Percentiles rank a stretch among this genome's conserved stretches.
Evolutionary conservation across 441 rosid genomes (phyloP).

Genomic region (Populus trichocarpa): DNA sequence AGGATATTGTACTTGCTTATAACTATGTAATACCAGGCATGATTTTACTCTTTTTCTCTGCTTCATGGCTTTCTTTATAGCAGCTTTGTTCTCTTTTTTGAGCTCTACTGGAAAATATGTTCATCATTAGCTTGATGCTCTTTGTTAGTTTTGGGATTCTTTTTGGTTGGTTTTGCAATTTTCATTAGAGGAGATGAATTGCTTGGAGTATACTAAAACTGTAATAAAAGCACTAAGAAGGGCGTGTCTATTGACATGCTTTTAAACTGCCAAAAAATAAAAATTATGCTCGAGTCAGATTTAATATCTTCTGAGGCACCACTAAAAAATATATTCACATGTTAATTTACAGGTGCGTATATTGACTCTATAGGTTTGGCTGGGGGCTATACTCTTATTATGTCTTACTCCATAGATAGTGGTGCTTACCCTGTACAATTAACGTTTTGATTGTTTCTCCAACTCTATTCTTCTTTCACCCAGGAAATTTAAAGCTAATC

Average conservation of each 20-base stretch:
- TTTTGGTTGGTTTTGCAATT: background rate
- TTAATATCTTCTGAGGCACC: background rate
- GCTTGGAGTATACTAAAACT: background rate
- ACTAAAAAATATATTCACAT: background rate
- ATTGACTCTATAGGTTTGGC: background rate
- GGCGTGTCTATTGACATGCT: background rate
- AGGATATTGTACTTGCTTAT: background rate
- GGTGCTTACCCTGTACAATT: background rate
- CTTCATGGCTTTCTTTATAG: background rate
- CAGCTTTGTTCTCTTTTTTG: background rate
- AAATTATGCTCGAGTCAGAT: background rate
- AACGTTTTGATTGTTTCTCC: background rate
- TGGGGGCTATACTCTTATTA: background rate
- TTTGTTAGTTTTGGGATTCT: background rate
- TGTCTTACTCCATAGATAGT: background rate
- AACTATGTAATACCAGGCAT: background rate
- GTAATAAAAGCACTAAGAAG: background rate
- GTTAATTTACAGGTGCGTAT: background rate
- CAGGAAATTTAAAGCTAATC: conserved; percentile 83
- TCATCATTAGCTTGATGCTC: background rate
- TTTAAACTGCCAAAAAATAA: background rate
- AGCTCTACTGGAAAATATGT: background rate
- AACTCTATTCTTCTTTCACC: conserved; percentile 8
- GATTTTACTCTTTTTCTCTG: background rate
- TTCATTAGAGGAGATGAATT: background rate